These are phyloP conservation scores for Phialophora expanda DNA, from an alignment of 2,329 filamentous ascomycete species.

Conservation along the genomic window DNA sequence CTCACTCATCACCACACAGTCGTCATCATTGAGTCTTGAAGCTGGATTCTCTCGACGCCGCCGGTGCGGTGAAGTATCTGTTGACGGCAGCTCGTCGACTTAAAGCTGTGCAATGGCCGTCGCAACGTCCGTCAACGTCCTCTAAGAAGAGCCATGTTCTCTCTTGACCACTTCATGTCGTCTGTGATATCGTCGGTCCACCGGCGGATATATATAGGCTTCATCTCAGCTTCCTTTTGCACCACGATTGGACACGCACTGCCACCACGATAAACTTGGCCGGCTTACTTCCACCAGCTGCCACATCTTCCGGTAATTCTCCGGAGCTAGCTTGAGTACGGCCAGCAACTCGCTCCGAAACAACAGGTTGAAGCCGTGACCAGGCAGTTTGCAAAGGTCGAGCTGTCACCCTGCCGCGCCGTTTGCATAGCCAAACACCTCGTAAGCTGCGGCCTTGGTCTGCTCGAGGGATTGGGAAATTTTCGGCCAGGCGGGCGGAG, in stretches of 20 bases:
- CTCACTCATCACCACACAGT: neutral
- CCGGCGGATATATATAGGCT: conserved; percentile 58
- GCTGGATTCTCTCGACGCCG: neutral
- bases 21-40: neutral
- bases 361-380: conserved; percentile 57
- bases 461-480: conserved; percentile 51
- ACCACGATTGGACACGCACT: conserved; percentile 59
- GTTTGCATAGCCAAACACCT: conserved; percentile 60
- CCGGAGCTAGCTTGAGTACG: conserved; percentile 56
- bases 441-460: conserved; percentile 47
- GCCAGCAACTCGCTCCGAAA: conserved; percentile 60
- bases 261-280: conserved; percentile 61
- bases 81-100: neutral
- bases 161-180: conserved; percentile 49
- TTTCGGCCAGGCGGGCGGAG: conserved; percentile 59
- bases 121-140: neutral
- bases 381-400: conserved; percentile 56
- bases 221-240: conserved; percentile 56
- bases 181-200: conserved; percentile 61
- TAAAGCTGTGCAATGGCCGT: too few relatives aligned
- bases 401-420: conserved; percentile 62
- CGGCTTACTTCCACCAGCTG: conserved; percentile 52
- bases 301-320: conserved; percentile 55
- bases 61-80: neutral
- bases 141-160: conserved; percentile 51